A percentile compares a stretch with the other conserved stretches of the same genome.
Evolutionary conservation across 495 filamentous ascomycete species (phyloP).

Genomic region (Neurospora tetrasperma): DNA sequence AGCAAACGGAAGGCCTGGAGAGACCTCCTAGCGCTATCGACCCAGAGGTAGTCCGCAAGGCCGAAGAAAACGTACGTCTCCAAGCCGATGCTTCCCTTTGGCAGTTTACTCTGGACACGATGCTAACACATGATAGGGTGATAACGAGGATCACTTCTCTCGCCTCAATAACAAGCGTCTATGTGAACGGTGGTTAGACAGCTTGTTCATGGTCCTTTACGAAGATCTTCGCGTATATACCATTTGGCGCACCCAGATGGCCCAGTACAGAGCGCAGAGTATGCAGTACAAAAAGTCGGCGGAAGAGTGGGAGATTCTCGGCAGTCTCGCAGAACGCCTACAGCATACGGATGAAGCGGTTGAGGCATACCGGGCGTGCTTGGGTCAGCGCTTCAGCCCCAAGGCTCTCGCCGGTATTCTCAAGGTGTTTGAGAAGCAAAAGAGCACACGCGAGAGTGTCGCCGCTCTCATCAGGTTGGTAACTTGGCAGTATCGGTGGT

Average conservation of each 20-base stretch:
- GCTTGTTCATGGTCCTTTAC: conserved; percentile 97
- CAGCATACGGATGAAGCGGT: conserved; percentile 82
- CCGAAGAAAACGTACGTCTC: conserved; percentile 64
- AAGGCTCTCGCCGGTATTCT: conserved; percentile 82
- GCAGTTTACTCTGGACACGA: conserved; percentile 2
- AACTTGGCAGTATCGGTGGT: conserved; percentile 98
- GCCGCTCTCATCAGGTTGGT: conserved; percentile 76
- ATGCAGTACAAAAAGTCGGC: conserved; percentile 91
- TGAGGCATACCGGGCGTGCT: conserved; percentile 81
- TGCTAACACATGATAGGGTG: conserved; percentile 20
- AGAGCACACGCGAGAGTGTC: conserved; percentile 65
- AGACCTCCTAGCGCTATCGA: conserved; percentile 75
- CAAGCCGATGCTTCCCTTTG: background rate
- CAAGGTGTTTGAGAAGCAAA: conserved; percentile 58
- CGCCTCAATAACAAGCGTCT: conserved; percentile 89
- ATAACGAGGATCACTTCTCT: conserved; percentile 45
- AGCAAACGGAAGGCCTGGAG: conserved; percentile 45
- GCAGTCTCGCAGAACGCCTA: conserved; percentile 81
- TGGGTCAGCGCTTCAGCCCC: conserved; percentile 75
- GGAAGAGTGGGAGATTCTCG: conserved; percentile 97
- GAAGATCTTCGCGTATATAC: conserved; percentile 97
- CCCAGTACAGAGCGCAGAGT: conserved; percentile 78
- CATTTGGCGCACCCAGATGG: conserved; percentile 97
- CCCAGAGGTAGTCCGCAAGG: conserved; percentile 75
- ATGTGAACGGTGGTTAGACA: conserved; percentile 96